Conservation (phyloP, 768 basidiomycete species). For the Macrolepiota albuminosa region DNA sequence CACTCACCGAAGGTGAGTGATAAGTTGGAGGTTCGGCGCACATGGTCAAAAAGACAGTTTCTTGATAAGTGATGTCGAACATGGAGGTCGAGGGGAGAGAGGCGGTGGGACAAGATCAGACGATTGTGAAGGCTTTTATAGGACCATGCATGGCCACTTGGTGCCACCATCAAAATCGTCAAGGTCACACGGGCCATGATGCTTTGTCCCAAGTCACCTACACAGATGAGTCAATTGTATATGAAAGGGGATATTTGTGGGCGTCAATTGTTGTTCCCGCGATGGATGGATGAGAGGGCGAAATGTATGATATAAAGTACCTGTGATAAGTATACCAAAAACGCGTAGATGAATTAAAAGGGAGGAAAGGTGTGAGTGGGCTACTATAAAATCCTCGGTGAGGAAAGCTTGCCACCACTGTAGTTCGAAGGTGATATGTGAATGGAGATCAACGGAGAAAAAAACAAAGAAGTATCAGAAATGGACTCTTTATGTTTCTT, state of each 20-base stretch:
- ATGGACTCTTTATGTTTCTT: not conserved
- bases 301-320: not conserved
- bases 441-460: conserved; percentile 13
- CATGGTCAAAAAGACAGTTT: not conserved
- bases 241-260: not conserved
- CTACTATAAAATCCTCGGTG: not conserved
- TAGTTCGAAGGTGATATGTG: conserved; percentile 5
- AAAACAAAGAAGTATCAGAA: conserved; percentile 13
- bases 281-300: not conserved
- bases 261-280: not conserved
- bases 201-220: not conserved
- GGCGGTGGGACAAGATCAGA: not conserved
- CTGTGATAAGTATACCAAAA: not conserved
- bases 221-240: not conserved
- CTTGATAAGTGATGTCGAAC: not conserved
- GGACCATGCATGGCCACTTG: not conserved
- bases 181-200: not conserved
- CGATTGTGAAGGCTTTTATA: not conserved
- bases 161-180: not conserved
- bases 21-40: not conserved
- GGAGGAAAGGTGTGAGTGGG: not conserved
- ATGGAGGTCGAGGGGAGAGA: not conserved
- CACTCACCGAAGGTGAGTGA: not conserved
- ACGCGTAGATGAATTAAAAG: not conserved
- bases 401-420: not conserved